Conservation (phyloP, 2,329 filamentous ascomycete genomes). For the Fusarium haematococcum region DNA sequence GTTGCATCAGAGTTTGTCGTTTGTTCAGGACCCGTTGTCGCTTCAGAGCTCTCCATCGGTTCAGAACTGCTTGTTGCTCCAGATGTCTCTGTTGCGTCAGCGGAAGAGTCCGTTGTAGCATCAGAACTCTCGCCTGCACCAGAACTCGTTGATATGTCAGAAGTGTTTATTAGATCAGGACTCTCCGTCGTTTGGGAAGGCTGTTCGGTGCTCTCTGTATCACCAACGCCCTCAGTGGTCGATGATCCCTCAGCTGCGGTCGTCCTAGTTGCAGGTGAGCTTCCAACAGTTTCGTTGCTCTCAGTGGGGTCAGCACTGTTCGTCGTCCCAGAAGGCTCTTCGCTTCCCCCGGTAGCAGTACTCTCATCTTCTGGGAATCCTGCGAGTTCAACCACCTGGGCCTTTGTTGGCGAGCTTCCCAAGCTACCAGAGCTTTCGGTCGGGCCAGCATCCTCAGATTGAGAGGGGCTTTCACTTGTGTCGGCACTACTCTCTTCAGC, state of each 20-base stretch:
- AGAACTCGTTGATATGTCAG: background rate
- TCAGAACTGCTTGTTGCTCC: background rate
- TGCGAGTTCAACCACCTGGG: background rate
- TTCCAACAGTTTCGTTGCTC: background rate
- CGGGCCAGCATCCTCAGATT: background rate
- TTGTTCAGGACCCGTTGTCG: background rate
- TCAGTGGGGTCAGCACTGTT: background rate
- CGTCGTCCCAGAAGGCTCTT: background rate
- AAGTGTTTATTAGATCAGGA: background rate
- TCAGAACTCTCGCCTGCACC: background rate
- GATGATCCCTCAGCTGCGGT: background rate
- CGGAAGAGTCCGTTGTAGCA: background rate
- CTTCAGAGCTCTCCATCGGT: background rate
- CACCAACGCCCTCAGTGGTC: background rate
- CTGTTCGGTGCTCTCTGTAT: background rate
- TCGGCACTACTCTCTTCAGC: background rate
- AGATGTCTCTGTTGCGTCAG: background rate
- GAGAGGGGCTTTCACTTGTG: background rate
- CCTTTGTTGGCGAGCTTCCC: background rate
- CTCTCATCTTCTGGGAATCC: background rate
- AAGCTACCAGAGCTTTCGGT: background rate
- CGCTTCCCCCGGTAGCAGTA: background rate
- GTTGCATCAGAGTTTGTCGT: background rate
- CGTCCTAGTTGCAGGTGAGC: background rate
- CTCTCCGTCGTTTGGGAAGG: background rate